These are phyloP conservation scores for Nephelium lappaceum DNA, from an alignment of 345 rosid genomes.

Conservation along the genomic window DNA sequence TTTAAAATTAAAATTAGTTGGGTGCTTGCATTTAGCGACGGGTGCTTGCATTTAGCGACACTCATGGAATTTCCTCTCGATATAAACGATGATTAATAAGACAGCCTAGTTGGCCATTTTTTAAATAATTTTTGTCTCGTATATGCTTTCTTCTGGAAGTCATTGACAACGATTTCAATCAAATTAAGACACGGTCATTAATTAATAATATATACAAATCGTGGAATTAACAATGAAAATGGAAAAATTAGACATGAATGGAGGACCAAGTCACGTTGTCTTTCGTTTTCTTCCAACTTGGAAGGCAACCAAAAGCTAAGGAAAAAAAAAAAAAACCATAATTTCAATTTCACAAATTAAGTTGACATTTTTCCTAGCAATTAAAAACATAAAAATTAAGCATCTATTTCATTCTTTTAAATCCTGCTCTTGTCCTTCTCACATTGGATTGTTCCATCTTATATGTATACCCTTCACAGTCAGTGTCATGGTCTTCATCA, in stretches of 20 bases:
- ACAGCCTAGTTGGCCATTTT: neutral
- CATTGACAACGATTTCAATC: neutral
- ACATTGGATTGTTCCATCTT: slow-evolving; percentile 14
- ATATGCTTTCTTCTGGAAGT: neutral
- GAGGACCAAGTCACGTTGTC: neutral
- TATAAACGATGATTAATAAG: neutral
- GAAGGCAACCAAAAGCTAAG: neutral
- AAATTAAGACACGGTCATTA: neutral
- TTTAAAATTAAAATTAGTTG: no score
- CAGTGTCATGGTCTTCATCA: slow-evolving; percentile 16
- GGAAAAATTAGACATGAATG: neutral
- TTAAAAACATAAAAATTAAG: slow-evolving; percentile 2
- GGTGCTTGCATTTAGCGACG: neutral
- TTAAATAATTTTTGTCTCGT: neutral
- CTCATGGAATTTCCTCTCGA: neutral
- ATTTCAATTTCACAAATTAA: slow-evolving; percentile 6
- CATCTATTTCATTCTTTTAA: slow-evolving; percentile 14
- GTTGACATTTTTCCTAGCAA: neutral
- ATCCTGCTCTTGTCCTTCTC: neutral
- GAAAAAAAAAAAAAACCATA: neutral
- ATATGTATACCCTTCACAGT: slow-evolving; percentile 24
- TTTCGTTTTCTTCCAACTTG: neutral
- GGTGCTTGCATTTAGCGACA: neutral
- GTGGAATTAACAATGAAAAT: no score
- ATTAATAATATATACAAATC: neutral